Percentiles rank a stretch among this genome's conserved stretches.
phyloP scores from a whole-genome alignment of 495 filamentous ascomycete genomes.

The Neurospora intermedia region DNA sequence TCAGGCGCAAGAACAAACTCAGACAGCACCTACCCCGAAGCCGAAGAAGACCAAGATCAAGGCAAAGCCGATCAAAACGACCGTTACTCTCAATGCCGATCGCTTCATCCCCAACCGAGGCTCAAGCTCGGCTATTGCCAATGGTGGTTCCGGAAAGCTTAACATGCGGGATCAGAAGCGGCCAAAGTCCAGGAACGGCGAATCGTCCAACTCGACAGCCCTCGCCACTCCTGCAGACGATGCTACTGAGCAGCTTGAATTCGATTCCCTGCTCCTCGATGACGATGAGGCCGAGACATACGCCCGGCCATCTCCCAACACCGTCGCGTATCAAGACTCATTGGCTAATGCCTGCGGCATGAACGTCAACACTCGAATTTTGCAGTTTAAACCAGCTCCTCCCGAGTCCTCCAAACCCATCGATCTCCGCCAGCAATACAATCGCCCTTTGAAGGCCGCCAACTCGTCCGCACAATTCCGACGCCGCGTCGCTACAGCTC shows the following conservation, averaged over 20 bases:
- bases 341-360: slow-evolving; percentile 88
- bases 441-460: slow-evolving; percentile 79
- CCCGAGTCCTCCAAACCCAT: slow-evolving; percentile 97
- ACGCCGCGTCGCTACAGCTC: slow-evolving; percentile 83
- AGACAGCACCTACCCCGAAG: slow-evolving; percentile 63
- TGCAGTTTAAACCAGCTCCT: slow-evolving; percentile 96
- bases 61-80: slow-evolving; percentile 64
- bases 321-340: slow-evolving; percentile 84
- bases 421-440: slow-evolving; percentile 95
- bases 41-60: slow-evolving; percentile 48
- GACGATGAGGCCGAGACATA: slow-evolving; percentile 46
- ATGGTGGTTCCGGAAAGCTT: slow-evolving; percentile 71
- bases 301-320: slow-evolving; percentile 71
- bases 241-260: slow-evolving; percentile 39
- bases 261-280: slow-evolving; percentile 35
- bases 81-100: slow-evolving; percentile 75
- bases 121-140: slow-evolving; percentile 79
- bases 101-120: slow-evolving; percentile 91
- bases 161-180: slow-evolving; percentile 51
- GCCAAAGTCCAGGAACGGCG: slow-evolving; percentile 53
- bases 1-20: slow-evolving; percentile 26
- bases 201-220: slow-evolving; percentile 51
- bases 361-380: slow-evolving; percentile 82
- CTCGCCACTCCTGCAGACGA: slow-evolving; percentile 68
- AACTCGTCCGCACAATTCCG: slow-evolving; percentile 70